Conservation (phyloP, 1,284 basidiomycete genomes). For the Ganoderma leucocontextum region DNA sequence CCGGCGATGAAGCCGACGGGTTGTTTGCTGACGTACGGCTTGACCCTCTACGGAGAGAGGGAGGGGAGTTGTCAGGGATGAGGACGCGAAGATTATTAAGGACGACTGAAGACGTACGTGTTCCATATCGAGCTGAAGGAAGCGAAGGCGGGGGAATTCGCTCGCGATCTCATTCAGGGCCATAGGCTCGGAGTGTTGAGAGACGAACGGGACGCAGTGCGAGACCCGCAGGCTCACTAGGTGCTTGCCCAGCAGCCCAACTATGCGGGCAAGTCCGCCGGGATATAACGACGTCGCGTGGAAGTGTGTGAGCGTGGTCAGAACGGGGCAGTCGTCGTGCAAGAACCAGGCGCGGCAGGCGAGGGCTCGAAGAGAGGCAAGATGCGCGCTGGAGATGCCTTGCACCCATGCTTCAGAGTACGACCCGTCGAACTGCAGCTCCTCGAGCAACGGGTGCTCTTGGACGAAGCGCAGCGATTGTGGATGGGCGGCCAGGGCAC, state of each 20-base stretch:
- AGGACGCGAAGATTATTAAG: background rate
- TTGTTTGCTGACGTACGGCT: background rate
- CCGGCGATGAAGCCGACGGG: slow-evolving; percentile 6
- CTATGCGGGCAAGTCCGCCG: background rate
- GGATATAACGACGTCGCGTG: background rate
- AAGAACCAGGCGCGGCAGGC: background rate
- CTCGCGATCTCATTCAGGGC: slow-evolving; percentile 3
- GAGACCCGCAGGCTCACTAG: slow-evolving; percentile 17
- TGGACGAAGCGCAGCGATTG: background rate
- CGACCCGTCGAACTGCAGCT: slow-evolving; percentile 4
- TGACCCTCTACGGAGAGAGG: background rate
- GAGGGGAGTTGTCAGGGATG: background rate
- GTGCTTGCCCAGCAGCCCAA: background rate
- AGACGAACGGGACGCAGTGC: background rate
- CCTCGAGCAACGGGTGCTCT: slow-evolving; percentile 1
- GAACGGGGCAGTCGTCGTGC: background rate
- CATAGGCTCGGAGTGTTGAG: background rate
- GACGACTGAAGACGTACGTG: background rate
- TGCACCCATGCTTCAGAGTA: background rate
- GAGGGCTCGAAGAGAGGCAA: background rate
- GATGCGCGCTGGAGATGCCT: background rate
- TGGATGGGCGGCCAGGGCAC: background rate
- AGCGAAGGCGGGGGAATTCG: slow-evolving; percentile 9
- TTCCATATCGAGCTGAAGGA: slow-evolving; percentile 17
- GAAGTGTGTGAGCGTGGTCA: slow-evolving; percentile 13